Evolutionary conservation across 345 rosid species (phyloP).

Genomic region (Acer negundo): DNA sequence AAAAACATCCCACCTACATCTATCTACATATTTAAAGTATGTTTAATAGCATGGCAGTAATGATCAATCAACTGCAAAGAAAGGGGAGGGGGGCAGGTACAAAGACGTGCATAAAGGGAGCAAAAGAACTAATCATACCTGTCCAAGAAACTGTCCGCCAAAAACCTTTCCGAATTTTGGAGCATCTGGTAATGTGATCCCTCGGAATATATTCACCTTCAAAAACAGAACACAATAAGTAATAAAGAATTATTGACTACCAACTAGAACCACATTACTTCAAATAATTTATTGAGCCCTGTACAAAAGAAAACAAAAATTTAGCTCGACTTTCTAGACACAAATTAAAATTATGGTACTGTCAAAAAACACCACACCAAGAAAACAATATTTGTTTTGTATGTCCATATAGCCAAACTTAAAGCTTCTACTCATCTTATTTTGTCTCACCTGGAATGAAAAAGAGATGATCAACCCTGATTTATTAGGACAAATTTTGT

Average conservation of each 20-base stretch:
- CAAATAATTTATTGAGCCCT: neutral
- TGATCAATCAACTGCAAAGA: neutral
- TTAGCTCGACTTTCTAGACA: neutral
- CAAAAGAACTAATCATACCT: constrained; percentile 44
- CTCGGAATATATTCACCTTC: constrained; percentile 85
- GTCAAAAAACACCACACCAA: constrained; percentile 7
- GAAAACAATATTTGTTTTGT: neutral
- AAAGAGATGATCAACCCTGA: neutral
- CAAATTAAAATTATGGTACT: neutral
- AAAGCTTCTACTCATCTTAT: constrained; percentile 3
- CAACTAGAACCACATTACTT: neutral
- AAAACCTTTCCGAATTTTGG: constrained; percentile 90
- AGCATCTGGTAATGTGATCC: constrained; percentile 85
- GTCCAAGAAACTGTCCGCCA: constrained; percentile 95
- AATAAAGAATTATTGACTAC: neutral
- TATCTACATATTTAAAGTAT: neutral
- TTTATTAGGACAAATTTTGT: neutral
- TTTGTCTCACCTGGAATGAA: neutral
- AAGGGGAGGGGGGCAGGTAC: neutral
- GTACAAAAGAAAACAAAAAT: neutral
- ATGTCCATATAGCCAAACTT: neutral
- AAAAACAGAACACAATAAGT: constrained; percentile 18
- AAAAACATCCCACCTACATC: neutral
- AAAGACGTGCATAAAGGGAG: neutral
- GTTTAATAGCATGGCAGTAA: neutral